Percentiles rank a stretch among this genome's conserved stretches.
Conservation (phyloP, 768 basidiomycete genomes). For the Macrolepiota fuliginosa region DNA sequence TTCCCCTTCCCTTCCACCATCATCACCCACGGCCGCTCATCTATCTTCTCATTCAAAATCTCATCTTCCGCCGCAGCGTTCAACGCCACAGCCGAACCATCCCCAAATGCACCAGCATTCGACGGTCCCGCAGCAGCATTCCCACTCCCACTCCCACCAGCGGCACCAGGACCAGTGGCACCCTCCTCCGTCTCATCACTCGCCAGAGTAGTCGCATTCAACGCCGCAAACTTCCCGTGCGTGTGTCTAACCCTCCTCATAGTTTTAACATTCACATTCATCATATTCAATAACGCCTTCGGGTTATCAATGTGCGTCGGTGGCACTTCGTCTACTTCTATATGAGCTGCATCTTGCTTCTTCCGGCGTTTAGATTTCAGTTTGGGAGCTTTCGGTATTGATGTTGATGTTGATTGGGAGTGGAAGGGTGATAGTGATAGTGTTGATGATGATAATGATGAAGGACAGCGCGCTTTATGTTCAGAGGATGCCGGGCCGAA, state of each 20-base stretch:
- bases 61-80: conserved; percentile 31
- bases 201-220: conserved; percentile 35
- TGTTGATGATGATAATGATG: neutral
- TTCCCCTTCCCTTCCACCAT: conserved; percentile 22
- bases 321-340: conserved; percentile 1
- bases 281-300: conserved; percentile 58
- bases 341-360: neutral
- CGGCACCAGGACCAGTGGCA: conserved; percentile 23
- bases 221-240: conserved; percentile 65
- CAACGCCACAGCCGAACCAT: conserved; percentile 18
- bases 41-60: conserved; percentile 44
- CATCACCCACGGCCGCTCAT: conserved; percentile 59
- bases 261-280: conserved; percentile 77
- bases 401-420: neutral
- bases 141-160: conserved; percentile 24
- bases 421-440: neutral
- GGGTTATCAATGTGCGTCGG: conserved; percentile 23
- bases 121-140: conserved; percentile 7
- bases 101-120: conserved; percentile 17
- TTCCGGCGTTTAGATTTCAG: conserved; percentile 15
- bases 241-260: conserved; percentile 71
- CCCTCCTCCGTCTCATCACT: conserved; percentile 36
- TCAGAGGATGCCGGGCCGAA: conserved; percentile 35
- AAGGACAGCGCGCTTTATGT: conserved; percentile 7
- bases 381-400: conserved; percentile 7